Percentiles rank a stretch among this genome's conserved stretches.
phyloP scores from a whole-genome alignment of 306 rosid genomes.

The Pterocarpus macrocarpus region DNA sequence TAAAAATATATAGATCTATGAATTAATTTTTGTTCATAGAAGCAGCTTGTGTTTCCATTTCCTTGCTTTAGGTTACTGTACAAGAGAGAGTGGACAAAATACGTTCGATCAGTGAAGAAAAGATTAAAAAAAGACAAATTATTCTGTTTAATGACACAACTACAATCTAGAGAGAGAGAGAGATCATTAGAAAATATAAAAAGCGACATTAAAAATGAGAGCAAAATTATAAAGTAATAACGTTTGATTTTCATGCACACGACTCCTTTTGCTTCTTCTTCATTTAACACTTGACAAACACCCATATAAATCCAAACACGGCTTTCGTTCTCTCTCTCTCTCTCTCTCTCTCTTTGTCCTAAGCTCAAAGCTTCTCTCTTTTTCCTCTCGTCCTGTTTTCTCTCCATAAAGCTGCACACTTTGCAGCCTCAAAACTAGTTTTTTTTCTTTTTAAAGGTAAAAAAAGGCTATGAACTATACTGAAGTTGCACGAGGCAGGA shows the following conservation, averaged over 20 bases:
- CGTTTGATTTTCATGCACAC: constrained; percentile 53
- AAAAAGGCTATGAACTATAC: constrained; percentile 13
- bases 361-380: constrained; percentile 31
- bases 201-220: not conserved
- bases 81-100: constrained; percentile 46
- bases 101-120: not conserved
- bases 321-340: constrained; percentile 39
- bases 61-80: not conserved
- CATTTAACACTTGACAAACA: constrained; percentile 35
- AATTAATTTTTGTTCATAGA: not conserved
- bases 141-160: constrained; percentile 11
- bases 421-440: constrained; percentile 39
- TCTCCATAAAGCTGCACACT: constrained; percentile 49
- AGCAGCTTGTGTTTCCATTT: constrained; percentile 11
- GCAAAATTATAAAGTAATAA: constrained; percentile 19
- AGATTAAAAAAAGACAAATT: constrained; percentile 15
- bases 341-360: constrained; percentile 38
- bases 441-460: not conserved
- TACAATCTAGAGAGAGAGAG: not conserved
- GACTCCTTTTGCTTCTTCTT: constrained; percentile 38
- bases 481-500: constrained; percentile 45
- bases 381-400: constrained; percentile 48
- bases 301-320: constrained; percentile 49
- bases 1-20: not conserved
- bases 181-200: not conserved